Base-by-base conservation (phyloP, 805 yeast genomes). In the Komagataella pastoris region DNA sequence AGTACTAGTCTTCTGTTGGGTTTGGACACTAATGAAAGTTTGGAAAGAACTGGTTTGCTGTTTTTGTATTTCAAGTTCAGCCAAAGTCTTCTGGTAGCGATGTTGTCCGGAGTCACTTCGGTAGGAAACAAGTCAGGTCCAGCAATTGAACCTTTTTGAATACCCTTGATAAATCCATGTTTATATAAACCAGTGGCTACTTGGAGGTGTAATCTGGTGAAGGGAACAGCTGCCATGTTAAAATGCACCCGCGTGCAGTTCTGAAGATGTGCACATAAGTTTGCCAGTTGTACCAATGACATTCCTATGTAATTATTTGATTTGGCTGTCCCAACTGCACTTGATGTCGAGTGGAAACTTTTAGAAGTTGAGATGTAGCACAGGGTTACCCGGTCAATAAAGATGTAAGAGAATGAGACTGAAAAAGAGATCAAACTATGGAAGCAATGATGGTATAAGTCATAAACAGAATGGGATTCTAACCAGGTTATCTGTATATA, bases 1-100 rank as follows among this genome's bases (percentile, higher is more conserved):
- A 89, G 79, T 56, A 73, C 67, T 18, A 90, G 85, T 63, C 83
- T 76, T 63, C 91, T 76, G 60, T 83, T 87, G 45, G 99, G 98
- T 61, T 85, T 89, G 47, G 93, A 84, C 30, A 93, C 80, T 58
- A 91, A 72, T 30, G 78, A 74, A 59, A 89, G 78, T 52, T 79
- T 76, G 57, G 80, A 75, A 56, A 93, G 72, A 17, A 93, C 95
- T 0, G 97, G 84, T 57, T 74, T 72, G 61, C 83, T 80, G 56
- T 88, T 79, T 62, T 91, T 79, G 66, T 93, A 93, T 65, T 93
- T 93, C 64, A 93, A 72, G 2, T 90, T 95, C 18, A 93, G 66
- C 99, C 99, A 93, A 50, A 93, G 74, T 58, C 95, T 76, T 61
- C 98, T 80, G 1, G 90, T 77, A 17, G 95, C 68, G 30, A 93